These are phyloP conservation scores for Triadica sebifera DNA, from an alignment of 345 rosid genomes.

Conservation along the genomic window DNA sequence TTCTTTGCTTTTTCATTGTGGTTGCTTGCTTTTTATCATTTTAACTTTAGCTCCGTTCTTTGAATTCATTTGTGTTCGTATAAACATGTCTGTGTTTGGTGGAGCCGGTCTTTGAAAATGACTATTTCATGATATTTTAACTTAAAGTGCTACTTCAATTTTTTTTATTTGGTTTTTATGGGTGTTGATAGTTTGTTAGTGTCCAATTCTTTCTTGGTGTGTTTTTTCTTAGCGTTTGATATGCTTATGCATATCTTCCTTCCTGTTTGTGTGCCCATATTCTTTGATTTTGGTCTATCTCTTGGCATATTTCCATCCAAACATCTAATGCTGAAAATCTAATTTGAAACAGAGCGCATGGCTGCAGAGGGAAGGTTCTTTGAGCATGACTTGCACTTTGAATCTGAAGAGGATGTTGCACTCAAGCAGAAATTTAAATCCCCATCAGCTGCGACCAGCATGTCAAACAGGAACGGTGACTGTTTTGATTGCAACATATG, in stretches of 20 bases:
- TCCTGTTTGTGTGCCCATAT: no score
- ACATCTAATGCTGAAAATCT: background rate
- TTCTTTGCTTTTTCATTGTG: background rate
- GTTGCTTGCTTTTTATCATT: background rate
- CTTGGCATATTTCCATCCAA: background rate
- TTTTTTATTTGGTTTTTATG: no score
- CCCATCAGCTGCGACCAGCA: constrained; percentile 14
- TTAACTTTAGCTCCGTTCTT: background rate
- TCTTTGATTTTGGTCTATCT: background rate
- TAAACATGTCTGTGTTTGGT: background rate
- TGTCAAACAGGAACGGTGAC: constrained; percentile 7
- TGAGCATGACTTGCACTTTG: constrained; percentile 36
- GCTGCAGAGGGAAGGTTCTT: constrained; percentile 42
- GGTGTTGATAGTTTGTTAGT: no score
- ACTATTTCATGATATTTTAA: no score
- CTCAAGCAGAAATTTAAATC: constrained; percentile 40
- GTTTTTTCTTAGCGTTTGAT: no score
- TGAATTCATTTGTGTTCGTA: background rate
- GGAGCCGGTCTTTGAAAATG: no score
- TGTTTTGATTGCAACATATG: constrained; percentile 34
- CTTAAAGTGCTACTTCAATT: no score
- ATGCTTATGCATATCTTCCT: no score
- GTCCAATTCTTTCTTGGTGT: no score
- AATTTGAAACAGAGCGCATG: constrained; percentile 26
- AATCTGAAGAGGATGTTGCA: constrained; percentile 29